Evolutionary conservation across 1,284 basidiomycete species (phyloP).

Genomic region (Agroathelia rolfsii): DNA sequence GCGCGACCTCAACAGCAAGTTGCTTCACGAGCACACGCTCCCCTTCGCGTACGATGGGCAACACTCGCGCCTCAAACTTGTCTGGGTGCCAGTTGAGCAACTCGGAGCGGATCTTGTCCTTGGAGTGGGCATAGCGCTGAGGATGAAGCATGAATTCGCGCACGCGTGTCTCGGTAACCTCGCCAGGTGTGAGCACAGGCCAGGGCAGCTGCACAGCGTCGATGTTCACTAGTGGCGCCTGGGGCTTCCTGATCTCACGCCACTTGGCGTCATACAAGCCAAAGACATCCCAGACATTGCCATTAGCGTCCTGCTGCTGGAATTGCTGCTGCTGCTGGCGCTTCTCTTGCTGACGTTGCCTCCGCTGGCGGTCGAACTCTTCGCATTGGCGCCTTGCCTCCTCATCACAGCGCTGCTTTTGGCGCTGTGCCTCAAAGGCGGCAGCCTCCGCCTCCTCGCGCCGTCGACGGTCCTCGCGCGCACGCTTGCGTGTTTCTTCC

Average conservation of each 20-base stretch:
- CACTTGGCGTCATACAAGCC: conserved; percentile 32
- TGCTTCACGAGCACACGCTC: conserved; percentile 33
- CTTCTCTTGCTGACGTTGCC: no score
- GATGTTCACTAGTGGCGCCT: conserved; percentile 11
- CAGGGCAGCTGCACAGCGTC: conserved; percentile 33
- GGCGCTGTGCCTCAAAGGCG: no score
- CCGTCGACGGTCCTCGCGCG: no score
- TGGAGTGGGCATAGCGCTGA: conserved; percentile 18
- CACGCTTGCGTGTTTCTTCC: no score
- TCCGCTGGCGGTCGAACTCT: no score
- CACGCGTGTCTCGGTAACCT: conserved; percentile 23
- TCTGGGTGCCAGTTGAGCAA: conserved; percentile 46
- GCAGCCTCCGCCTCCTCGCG: no score
- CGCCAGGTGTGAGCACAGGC: conserved; percentile 27
- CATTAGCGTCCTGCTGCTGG: no score
- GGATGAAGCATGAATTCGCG: conserved; percentile 29
- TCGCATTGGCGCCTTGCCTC: no score
- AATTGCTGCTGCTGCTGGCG: no score
- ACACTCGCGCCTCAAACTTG: conserved; percentile 30
- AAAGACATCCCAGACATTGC: no score
- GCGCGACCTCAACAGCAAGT: conserved; percentile 37
- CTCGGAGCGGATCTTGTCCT: conserved; percentile 32
- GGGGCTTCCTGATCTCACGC: conserved; percentile 25
- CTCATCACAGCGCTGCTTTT: no score
- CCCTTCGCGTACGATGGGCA: conserved; percentile 31